phyloP scores from a whole-genome alignment of 805 yeast species.

The Yarrowia porcina region DNA sequence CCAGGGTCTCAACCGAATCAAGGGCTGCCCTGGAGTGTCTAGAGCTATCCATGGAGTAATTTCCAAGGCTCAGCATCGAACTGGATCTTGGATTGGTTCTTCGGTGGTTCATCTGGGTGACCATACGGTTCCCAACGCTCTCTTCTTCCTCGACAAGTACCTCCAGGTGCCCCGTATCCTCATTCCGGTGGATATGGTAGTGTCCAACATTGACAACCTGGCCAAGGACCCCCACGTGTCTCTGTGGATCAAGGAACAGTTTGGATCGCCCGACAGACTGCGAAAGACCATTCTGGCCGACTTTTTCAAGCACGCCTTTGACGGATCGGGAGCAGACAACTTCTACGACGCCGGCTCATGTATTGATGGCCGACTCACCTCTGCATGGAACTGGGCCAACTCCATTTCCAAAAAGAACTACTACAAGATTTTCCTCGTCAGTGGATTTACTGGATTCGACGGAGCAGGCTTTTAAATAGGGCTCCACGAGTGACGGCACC shows the following conservation, averaged over 20 bases:
- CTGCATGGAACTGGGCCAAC: constrained; percentile 83
- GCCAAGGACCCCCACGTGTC: constrained; percentile 48
- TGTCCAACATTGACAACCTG: constrained; percentile 53
- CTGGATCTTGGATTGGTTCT: constrained; percentile 75
- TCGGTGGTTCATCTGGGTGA: constrained; percentile 80
- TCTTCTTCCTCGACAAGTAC: constrained; percentile 75
- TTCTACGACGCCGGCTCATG: constrained; percentile 82
- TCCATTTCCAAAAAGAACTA: constrained; percentile 64
- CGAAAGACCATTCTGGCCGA: constrained; percentile 47
- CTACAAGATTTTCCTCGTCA: constrained; percentile 56
- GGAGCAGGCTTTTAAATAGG: constrained; percentile 48
- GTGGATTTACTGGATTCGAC: constrained; percentile 74
- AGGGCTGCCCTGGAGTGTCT: constrained; percentile 65
- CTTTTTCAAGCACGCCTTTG: constrained; percentile 60
- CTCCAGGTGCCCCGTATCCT: constrained; percentile 74
- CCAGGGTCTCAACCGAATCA: constrained; percentile 75
- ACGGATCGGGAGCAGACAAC: constrained; percentile 81
- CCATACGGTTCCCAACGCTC: constrained; percentile 78
- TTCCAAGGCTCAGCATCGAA: constrained; percentile 57
- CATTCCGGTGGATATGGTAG: constrained; percentile 64
- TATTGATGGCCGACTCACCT: constrained; percentile 76
- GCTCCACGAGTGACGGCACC: constrained; percentile 1
- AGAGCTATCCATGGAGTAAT: constrained; percentile 69
- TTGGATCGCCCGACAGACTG: constrained; percentile 53
- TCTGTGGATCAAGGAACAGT: constrained; percentile 56